Percentiles rank a stretch among this genome's conserved stretches.
Conservation (phyloP, 768 basidiomycete genomes). For the Tricholoma sp. region DNA sequence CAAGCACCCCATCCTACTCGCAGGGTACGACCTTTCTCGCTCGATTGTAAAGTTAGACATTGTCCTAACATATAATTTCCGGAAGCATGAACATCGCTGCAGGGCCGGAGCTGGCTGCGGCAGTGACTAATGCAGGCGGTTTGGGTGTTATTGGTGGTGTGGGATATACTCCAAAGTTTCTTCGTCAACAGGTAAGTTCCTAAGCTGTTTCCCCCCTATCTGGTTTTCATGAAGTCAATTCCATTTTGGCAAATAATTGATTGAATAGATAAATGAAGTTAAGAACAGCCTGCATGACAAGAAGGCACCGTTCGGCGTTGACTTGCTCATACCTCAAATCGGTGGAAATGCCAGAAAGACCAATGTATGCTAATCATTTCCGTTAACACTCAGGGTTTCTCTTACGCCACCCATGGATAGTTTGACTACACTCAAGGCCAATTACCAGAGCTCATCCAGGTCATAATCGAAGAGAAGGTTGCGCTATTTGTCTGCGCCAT, state of each 20-base stretch:
- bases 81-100: conserved; percentile 44
- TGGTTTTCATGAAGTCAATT: not conserved
- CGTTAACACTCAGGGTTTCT: not conserved
- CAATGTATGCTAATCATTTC: conserved; percentile 46
- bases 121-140: conserved; percentile 92
- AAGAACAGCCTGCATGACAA: conserved; percentile 71
- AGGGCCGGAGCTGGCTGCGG: conserved; percentile 81
- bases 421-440: conserved; percentile 89
- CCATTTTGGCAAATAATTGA: conserved; percentile 1
- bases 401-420: conserved; percentile 27
- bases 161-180: conserved; percentile 78
- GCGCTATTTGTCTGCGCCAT: conserved; percentile 88
- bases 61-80: not conserved
- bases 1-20: conserved; percentile 83
- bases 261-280: conserved; percentile 58
- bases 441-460: conserved; percentile 76
- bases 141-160: conserved; percentile 90
- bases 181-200: conserved; percentile 63
- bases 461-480: conserved; percentile 89
- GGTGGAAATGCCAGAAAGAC: conserved; percentile 88
- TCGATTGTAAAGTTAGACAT: not conserved
- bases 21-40: conserved; percentile 41
- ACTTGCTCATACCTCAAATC: conserved; percentile 82
- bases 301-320: conserved; percentile 85
- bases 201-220: not conserved